Percentiles rank a stretch among this genome's conserved stretches.
Evolutionary conservation across 73 alveolate species (phyloP).

Genomic region (Tetrahymena thermophila): DNA sequence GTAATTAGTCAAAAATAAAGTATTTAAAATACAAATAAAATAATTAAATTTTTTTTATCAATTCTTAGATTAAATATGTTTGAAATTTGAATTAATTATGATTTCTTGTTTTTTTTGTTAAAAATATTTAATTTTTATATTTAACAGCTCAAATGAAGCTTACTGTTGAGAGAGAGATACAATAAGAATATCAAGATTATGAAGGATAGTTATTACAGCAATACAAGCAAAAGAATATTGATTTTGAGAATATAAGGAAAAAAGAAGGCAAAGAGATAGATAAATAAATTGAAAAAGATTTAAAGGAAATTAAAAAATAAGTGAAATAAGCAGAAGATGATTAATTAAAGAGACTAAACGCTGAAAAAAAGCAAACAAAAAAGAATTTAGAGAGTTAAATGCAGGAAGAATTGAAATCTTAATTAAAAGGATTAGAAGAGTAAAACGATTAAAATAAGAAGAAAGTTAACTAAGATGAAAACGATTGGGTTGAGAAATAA

Average conservation of each 20-base stretch:
- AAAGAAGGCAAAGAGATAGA: not conserved
- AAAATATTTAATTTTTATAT: no score
- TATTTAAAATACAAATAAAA: no score
- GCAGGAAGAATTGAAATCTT: not conserved
- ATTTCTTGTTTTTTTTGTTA: no score
- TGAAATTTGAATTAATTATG: no score
- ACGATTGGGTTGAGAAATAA: not conserved
- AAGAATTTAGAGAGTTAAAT: not conserved
- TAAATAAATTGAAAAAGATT: not conserved
- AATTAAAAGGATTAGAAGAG: not conserved
- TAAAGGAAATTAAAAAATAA: not conserved
- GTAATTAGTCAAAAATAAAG: no score
- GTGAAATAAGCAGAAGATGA: not conserved
- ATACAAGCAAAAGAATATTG: not conserved
- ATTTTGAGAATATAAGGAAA: not conserved
- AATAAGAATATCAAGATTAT: not conserved
- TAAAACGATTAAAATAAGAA: not conserved
- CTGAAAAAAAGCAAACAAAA: not conserved
- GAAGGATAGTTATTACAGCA: not conserved
- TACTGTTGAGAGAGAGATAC: not conserved
- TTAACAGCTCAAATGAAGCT: not conserved
- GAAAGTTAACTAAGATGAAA: not conserved
- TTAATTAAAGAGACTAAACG: not conserved
- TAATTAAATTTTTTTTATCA: no score
- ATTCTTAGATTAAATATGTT: no score